Evolutionary conservation across 148 eudicot species (phyloP).

Genomic region (Rhododendron mucronatum): DNA sequence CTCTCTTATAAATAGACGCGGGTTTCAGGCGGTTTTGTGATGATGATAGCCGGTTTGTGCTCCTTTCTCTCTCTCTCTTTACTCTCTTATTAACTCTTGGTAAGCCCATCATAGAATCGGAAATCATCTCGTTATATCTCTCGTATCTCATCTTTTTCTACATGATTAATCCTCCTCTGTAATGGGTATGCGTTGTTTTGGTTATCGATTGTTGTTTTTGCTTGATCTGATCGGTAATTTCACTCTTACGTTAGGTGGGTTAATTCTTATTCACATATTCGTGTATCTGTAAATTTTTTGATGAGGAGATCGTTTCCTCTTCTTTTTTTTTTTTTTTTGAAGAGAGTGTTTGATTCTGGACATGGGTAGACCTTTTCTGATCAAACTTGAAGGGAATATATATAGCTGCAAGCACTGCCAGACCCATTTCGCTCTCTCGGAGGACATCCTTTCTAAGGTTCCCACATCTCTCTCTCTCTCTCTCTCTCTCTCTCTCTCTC

Average conservation of each 20-base stretch:
- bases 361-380: slow-evolving; percentile 64
- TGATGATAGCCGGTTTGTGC: background rate
- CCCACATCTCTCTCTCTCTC: slow-evolving; percentile 3
- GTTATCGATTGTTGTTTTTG: background rate
- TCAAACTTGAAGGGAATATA: slow-evolving; percentile 54
- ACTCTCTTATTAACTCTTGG: background rate
- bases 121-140: background rate
- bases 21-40: background rate
- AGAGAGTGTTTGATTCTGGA: background rate
- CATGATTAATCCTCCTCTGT: background rate
- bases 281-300: background rate
- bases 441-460: slow-evolving; percentile 68
- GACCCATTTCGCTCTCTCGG: slow-evolving; percentile 51
- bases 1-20: background rate
- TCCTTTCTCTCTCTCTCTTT: background rate
- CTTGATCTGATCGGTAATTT: background rate
- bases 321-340: background rate
- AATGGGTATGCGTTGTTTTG: background rate
- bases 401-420: slow-evolving; percentile 67
- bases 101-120: background rate
- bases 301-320: background rate
- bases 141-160: background rate
- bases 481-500: slow-evolving; percentile 25
- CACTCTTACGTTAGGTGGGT: background rate
- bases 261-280: background rate